phyloP scores from a whole-genome alignment of 2,329 filamentous ascomycete genomes.

The Chrysoporthe puriensis region DNA sequence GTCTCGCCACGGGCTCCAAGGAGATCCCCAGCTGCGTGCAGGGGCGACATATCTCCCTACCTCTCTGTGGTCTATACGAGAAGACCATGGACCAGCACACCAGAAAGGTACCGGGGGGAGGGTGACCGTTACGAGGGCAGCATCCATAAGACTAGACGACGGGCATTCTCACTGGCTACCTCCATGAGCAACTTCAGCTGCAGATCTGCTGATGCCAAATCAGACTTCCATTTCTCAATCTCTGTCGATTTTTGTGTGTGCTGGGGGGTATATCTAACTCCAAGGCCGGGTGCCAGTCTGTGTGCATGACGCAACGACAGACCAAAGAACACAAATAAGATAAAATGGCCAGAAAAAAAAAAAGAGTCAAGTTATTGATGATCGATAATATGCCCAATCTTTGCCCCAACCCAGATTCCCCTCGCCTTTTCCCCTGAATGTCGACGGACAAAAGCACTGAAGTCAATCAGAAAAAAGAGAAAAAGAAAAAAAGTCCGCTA shows the following conservation, averaged over 20 bases:
- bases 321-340: background rate
- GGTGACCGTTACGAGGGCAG: too few species aligned
- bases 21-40: too few species aligned
- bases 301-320: background rate
- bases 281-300: background rate
- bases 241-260: background rate
- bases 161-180: too few species aligned
- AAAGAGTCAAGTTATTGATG: background rate
- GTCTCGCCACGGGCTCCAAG: too few species aligned
- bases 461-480: background rate
- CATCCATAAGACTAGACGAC: too few species aligned
- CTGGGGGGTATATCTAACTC: slow-evolving; percentile 4
- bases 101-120: too few species aligned
- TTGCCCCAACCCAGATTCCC: background rate
- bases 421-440: background rate
- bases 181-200: too few species aligned
- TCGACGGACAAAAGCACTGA: background rate
- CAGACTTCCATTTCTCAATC: background rate
- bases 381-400: slow-evolving; percentile 1
- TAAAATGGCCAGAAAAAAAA: background rate
- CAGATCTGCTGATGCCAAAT: background rate
- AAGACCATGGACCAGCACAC: too few species aligned
- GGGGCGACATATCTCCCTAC: too few species aligned
- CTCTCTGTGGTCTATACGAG: too few species aligned
- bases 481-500: background rate